Base-by-base conservation (phyloP, 768 basidiomycete species). In the Agaricus blazei region DNA sequence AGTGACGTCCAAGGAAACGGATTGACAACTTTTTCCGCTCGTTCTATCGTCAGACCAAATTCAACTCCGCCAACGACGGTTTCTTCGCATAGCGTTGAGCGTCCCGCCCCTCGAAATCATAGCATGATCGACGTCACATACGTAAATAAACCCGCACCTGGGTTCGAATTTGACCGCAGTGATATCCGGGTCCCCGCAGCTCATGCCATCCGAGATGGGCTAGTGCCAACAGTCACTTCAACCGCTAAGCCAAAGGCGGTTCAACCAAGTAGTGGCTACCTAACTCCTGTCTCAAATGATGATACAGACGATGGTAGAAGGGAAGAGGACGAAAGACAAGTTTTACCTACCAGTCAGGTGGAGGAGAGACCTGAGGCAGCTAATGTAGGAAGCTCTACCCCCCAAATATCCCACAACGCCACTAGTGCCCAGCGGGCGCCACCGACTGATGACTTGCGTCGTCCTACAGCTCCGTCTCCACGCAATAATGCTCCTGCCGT, bases 261-360 rank as follows among this genome's bases (percentile, higher is more conserved):
- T 26, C 61, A 26, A 8, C 43, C 29, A 5, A 42, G 24, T 26
- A 56, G 54, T 27, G 54, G 54, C 31, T 56, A 56, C 48, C 43
- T 43, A 29, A 56, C 54, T 26, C 54, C 54, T 44, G 54, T 49
- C 40, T 56, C 54, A 27, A 49, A 53, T 5, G 57, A 48, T 14
- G 61, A 59, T 40, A 8, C 19, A 12, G 61, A 63, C 24, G 52
- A 44, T 36, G 58, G 59, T 7, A 62, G 60, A 34, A 34, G 11
- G 34, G 34, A 34, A 34, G 34, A 34, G 34, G 11, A 34, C 11
- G 34, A 34, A 11, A 34, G 34, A 11, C 34, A 34, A 1, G 7
- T 34, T 34, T 43, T n/a, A 48, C 28, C 7, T 3, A 43, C 46
- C 5, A n/a, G 14, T 11, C 28, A 15, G 28, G 19, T 19, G 19